Evolutionary conservation across 805 yeast species (phyloP).

Genomic region (Hanseniaspora thailandica): DNA sequence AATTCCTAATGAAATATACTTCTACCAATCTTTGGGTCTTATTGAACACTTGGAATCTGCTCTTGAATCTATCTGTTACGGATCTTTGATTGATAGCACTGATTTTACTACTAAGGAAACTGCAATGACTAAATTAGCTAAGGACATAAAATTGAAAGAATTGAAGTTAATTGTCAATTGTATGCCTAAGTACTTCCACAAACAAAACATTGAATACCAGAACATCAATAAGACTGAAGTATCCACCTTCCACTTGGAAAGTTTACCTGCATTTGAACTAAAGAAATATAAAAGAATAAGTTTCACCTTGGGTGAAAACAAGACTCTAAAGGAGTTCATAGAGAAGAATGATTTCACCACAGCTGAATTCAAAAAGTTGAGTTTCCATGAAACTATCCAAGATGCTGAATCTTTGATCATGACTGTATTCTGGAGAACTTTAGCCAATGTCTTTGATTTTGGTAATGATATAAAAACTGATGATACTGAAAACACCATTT

Average conservation of each 20-base stretch:
- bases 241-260: neutral
- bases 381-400: neutral
- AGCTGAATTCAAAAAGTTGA: neutral
- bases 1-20: slow-evolving; percentile 74
- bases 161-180: slow-evolving; percentile 9
- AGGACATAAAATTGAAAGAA: neutral
- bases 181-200: slow-evolving; percentile 12
- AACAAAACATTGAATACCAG: neutral
- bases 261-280: neutral
- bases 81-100: slow-evolving; percentile 1
- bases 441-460: neutral
- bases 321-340: neutral
- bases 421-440: slow-evolving; percentile 8
- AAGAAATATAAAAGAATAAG: slow-evolving; percentile 4
- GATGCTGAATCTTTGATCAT: neutral
- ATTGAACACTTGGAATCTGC: slow-evolving; percentile 25
- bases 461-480: slow-evolving; percentile 1
- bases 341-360: neutral
- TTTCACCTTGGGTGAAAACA: neutral
- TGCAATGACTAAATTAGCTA: neutral
- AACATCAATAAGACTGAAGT: neutral
- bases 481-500: neutral
- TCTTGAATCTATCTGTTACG: slow-evolving; percentile 8
- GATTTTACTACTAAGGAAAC: neutral
- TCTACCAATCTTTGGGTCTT: slow-evolving; percentile 69